phyloP scores from a whole-genome alignment of 2,329 filamentous ascomycete genomes.

The Lasiodiplodia sp. region DNA sequence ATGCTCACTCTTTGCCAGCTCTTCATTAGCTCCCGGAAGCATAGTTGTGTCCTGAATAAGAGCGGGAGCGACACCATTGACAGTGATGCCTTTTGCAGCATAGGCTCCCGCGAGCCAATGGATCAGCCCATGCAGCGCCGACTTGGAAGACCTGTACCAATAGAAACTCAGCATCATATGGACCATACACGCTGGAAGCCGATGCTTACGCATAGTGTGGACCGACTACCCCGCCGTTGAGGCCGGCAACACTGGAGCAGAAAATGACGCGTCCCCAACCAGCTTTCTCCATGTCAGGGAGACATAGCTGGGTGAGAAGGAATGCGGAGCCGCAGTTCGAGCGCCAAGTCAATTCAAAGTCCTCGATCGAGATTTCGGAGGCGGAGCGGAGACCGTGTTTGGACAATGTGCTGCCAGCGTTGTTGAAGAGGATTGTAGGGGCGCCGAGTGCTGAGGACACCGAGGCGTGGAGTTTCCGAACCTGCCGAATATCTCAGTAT shows the following conservation, averaged over 20 bases:
- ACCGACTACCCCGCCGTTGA: constrained; percentile 51
- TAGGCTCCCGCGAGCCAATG: constrained; percentile 55
- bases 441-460: constrained; percentile 44
- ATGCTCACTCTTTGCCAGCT: constrained; percentile 44
- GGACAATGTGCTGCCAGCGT: constrained; percentile 41
- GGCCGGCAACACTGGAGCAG: constrained; percentile 48
- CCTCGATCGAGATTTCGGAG: constrained; percentile 44
- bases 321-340: constrained; percentile 48
- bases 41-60: constrained; percentile 56
- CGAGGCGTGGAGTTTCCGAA: constrained; percentile 43
- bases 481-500: constrained; percentile 30
- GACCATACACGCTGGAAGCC: background rate
- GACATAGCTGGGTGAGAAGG: constrained; percentile 49
- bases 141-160: constrained; percentile 43
- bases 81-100: constrained; percentile 54
- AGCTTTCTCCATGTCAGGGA: constrained; percentile 46
- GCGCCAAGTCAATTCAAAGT: constrained; percentile 49
- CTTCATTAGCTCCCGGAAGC: constrained; percentile 48
- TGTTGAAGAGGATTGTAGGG: constrained; percentile 53
- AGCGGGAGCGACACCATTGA: constrained; percentile 58
- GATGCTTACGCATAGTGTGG: constrained; percentile 47
- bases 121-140: constrained; percentile 55
- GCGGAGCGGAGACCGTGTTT: constrained; percentile 40
- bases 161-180: no score
- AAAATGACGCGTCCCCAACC: constrained; percentile 50